Evolutionary conservation across 495 filamentous ascomycete species (phyloP).

Genomic region (Penicillium crystallinum): DNA sequence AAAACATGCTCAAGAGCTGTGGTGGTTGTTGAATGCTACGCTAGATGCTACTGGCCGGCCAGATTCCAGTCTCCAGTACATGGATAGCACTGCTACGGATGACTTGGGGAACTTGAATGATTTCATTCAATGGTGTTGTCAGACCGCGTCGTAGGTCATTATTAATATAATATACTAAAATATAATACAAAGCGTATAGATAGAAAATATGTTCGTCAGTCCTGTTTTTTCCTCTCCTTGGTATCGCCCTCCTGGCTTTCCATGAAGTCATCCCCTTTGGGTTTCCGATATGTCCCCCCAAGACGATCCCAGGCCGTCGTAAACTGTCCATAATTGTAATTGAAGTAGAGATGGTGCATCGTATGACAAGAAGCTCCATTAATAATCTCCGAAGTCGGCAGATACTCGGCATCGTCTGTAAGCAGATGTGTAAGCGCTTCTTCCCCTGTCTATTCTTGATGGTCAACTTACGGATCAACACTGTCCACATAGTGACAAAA

Average conservation of each 20-base stretch:
- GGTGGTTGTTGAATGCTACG: slow-evolving; percentile 32
- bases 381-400: slow-evolving; percentile 71
- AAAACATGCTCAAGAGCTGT: slow-evolving; percentile 38
- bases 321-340: slow-evolving; percentile 96
- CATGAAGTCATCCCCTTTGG: slow-evolving; percentile 31
- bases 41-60: slow-evolving; percentile 18
- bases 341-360: slow-evolving; percentile 93
- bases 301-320: slow-evolving; percentile 90
- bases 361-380: slow-evolving; percentile 96
- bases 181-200: background rate
- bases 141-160: background rate
- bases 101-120: slow-evolving; percentile 35
- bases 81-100: slow-evolving; percentile 34
- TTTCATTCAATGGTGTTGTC: slow-evolving; percentile 32
- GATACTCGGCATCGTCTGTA: slow-evolving; percentile 80
- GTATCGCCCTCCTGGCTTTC: background rate
- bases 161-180: background rate
- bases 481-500: slow-evolving; percentile 93
- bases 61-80: slow-evolving; percentile 21
- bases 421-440: background rate
- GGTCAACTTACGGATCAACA: slow-evolving; percentile 63
- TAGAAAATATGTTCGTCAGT: background rate
- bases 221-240: background rate
- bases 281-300: slow-evolving; percentile 76
- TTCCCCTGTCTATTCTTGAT: background rate